Evolutionary conservation across 2,329 filamentous ascomycete genomes (phyloP), one percentile per base, ranked within the genome.

Genomic region (Fusarium burgessii): DNA sequence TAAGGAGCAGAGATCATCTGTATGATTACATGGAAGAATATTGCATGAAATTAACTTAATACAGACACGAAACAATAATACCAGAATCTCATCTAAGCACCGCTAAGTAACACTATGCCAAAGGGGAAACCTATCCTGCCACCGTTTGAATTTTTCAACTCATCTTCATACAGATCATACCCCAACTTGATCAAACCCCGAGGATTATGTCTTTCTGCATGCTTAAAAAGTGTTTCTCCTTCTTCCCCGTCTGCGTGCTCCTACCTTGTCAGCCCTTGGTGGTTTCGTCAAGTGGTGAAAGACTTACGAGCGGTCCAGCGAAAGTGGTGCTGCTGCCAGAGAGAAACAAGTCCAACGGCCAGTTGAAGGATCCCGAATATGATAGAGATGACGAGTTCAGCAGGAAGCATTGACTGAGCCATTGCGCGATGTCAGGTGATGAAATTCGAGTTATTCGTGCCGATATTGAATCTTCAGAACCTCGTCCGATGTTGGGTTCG

Each of bases 251-350:
- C 32, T 50, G 0, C 43, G 43, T 4, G 15, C n/a, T 15, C n/a
- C 50, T 50, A 2, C 2, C 2, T 14, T 1, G 9, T 65, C 7
- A 65, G 25, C 17, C 10, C 0, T 33, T 12, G 1, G 8, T 14
- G 14, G 0, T 2, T 11, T 1, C 0, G 1, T 0, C 2, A 3
- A 3, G 1, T 2, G 5, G n/a, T 7, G 0, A 1, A 11, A 0
- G 10, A 17, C 62, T 10, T 14, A 65, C 62, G 40, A 5, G 27
- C 33, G 8, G 11, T 0, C 50, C 18, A 20, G 0, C 33, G 51
- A 65, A 65, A 20, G 8, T 58, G n/a, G 1, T 58, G 43, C 11
- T 65, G 62, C 1, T 65, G 62, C 62, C 60, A 65, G 0, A 65
- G 32, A 0, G 62, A 25, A 0, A 50, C 6, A 0, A 58, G 38